These are phyloP conservation scores for Aspergillus texensis DNA, from an alignment of 2,329 filamentous ascomycete species.

Conservation along the genomic window DNA sequence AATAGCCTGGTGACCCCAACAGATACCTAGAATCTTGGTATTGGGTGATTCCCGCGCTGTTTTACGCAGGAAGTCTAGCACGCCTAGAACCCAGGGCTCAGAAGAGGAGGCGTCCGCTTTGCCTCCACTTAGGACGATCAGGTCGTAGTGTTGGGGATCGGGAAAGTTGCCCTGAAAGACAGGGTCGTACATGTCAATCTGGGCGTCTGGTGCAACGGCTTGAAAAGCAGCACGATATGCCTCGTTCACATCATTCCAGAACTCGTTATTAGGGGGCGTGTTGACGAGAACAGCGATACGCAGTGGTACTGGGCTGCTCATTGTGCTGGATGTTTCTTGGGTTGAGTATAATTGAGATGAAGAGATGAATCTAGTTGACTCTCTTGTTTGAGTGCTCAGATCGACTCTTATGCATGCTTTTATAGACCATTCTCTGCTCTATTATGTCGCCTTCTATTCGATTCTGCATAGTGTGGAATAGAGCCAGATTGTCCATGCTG, in stretches of 20 bases:
- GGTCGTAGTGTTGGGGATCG: slow-evolving; percentile 43
- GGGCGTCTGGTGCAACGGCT: slow-evolving; percentile 3
- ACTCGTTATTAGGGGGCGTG: slow-evolving; percentile 10
- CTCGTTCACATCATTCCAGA: slow-evolving; percentile 12
- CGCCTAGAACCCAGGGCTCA: slow-evolving; percentile 49
- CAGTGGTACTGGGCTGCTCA: not conserved
- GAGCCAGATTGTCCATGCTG: too few species aligned
- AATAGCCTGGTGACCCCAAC: slow-evolving; percentile 52
- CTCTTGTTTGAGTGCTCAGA: too few species aligned
- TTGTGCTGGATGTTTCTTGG: not conserved
- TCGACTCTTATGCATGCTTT: too few species aligned
- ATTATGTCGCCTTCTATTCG: too few species aligned
- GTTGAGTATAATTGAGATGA: not conserved
- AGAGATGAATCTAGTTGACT: not conserved
- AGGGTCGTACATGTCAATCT: slow-evolving; percentile 30
- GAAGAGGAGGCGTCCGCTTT: slow-evolving; percentile 34
- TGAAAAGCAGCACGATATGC: slow-evolving; percentile 6
- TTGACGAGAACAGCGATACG: slow-evolving; percentile 10
- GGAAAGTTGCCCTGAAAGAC: slow-evolving; percentile 31
- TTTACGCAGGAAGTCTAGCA: slow-evolving; percentile 44
- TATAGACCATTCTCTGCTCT: too few species aligned
- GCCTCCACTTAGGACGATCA: slow-evolving; percentile 49
- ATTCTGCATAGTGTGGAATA: too few species aligned
- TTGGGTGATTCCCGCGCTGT: slow-evolving; percentile 31
- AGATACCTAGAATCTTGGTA: slow-evolving; percentile 43